Percentiles rank a stretch among this genome's conserved stretches.
Conservation (phyloP, 305 asterid species). For the Fraxinus angustifolia region DNA sequence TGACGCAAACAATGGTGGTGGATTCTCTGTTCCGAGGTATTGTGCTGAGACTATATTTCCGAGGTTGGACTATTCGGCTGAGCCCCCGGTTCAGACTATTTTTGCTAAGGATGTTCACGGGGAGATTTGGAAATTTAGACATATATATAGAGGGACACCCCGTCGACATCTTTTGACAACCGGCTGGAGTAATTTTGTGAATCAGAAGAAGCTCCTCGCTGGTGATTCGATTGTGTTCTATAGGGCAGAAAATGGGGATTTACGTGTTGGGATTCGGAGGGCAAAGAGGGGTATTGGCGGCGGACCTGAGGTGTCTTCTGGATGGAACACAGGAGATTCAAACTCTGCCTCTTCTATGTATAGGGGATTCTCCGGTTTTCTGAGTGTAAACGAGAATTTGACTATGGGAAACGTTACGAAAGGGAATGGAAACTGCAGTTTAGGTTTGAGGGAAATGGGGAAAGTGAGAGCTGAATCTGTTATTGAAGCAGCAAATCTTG, state of each 20-base stretch:
- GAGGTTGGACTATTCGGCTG: slow-evolving; percentile 70
- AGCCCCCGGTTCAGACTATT: slow-evolving; percentile 85
- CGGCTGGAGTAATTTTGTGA: slow-evolving; percentile 94
- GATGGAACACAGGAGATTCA: slow-evolving; percentile 55
- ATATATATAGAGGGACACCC: slow-evolving; percentile 88
- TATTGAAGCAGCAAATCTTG: slow-evolving; percentile 56
- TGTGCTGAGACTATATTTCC: slow-evolving; percentile 94
- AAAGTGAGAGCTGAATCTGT: slow-evolving; percentile 53
- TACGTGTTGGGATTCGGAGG: slow-evolving; percentile 72
- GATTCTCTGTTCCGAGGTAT: slow-evolving; percentile 82
- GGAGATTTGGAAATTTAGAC: slow-evolving; percentile 68
- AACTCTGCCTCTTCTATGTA: slow-evolving; percentile 30
- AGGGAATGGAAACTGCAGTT: slow-evolving; percentile 32
- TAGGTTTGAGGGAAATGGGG: slow-evolving; percentile 36
- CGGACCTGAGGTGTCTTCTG: slow-evolving; percentile 47
- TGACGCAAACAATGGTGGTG: slow-evolving; percentile 93
- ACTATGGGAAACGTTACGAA: slow-evolving; percentile 30
- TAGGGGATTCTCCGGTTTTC: slow-evolving; percentile 44
- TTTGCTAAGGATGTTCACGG: slow-evolving; percentile 81
- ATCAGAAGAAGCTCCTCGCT: slow-evolving; percentile 82
- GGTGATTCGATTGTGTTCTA: slow-evolving; percentile 85
- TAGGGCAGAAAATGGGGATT: slow-evolving; percentile 75
- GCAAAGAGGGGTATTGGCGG: slow-evolving; percentile 61
- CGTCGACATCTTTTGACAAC: slow-evolving; percentile 78
- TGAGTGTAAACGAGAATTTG: slow-evolving; percentile 41